Evolutionary conservation across 2,329 filamentous ascomycete species (phyloP), one percentile per base, ranked within the genome.

Genomic region (Pyrenophora teres): DNA sequence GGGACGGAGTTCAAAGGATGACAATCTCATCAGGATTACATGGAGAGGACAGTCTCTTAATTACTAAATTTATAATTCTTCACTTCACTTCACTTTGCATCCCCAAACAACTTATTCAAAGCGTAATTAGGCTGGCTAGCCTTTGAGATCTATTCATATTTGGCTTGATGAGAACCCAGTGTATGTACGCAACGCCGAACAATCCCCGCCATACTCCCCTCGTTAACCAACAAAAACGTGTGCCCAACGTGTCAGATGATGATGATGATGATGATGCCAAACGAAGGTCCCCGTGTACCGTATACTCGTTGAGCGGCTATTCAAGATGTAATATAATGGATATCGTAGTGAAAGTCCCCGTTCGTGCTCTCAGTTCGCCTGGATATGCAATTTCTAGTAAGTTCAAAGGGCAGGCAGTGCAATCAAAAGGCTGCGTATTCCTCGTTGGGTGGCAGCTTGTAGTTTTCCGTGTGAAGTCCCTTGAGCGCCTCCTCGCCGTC

Each of bases 401-500:
- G 40, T 15, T 33, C 40, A 13, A 36, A 42, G n/a, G n/a, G 32
- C 15, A 9, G n/a, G 32, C 15, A 9, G 25, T 7, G 36, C 25
- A 31, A 37, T 56, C 46, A 67, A 35, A 67, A 70, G 19, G 76
- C 75, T 16, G 71, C 76, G 32, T 70, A 67, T 63, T 78, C 78
- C 50, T 70, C 68, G 48, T 75, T 78, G 51, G 70, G 68, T 49
- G 78, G 75, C 46, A 87, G 65, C 30, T 74, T 63, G 54, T 76
- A 86, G 12, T 81, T 65, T 30, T 78, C 80, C 38, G 76, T 72
- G 49, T 83, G 81, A 56, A 89, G 63, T 1, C 80, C 80, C 50
- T 81, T 75, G 46, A 89, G 71, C 3, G 76, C 83, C 64, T 76
- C 76, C 55, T 78, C 76, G n/a, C 87, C 87, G 41, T 88, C 85